Conservation (phyloP, 1,284 basidiomycete genomes). For the Somion occarium region DNA sequence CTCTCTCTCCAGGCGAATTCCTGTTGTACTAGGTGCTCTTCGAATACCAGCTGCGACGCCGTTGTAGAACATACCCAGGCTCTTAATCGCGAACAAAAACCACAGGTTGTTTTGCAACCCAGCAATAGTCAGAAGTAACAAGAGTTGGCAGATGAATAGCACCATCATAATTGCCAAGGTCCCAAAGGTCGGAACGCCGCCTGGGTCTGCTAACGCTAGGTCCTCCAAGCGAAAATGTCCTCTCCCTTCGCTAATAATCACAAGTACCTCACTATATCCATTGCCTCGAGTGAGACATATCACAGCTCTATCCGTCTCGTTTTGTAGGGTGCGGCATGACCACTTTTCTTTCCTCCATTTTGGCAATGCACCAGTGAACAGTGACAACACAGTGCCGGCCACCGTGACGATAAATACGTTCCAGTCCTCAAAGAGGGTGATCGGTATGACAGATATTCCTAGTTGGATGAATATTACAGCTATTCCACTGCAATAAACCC, state of each 20-base stretch:
- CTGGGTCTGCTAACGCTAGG: constrained; percentile 21
- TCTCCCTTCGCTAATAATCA: constrained; percentile 23
- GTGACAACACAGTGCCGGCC: constrained; percentile 4
- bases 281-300: constrained; percentile 28
- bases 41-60: constrained; percentile 17
- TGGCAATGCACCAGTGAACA: constrained; percentile 22
- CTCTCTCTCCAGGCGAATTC: constrained; percentile 17
- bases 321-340: constrained; percentile 17
- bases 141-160: constrained; percentile 18
- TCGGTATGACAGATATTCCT: constrained; percentile 20
- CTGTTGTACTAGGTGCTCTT: constrained; percentile 16
- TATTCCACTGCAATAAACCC: constrained; percentile 20
- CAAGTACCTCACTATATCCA: constrained; percentile 25
- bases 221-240: constrained; percentile 26
- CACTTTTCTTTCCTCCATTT: constrained; percentile 30
- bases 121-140: constrained; percentile 17
- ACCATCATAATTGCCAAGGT: constrained; percentile 13
- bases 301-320: constrained; percentile 15
- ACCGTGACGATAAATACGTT: constrained; percentile 16
- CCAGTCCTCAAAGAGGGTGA: constrained; percentile 18
- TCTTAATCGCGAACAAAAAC: constrained; percentile 19
- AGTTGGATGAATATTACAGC: constrained; percentile 19
- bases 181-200: constrained; percentile 7
- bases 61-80: constrained; percentile 22
- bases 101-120: constrained; percentile 16